Evolutionary conservation across 2,329 filamentous ascomycete genomes (phyloP).

Genomic region (Exophiala alcalophila): DNA sequence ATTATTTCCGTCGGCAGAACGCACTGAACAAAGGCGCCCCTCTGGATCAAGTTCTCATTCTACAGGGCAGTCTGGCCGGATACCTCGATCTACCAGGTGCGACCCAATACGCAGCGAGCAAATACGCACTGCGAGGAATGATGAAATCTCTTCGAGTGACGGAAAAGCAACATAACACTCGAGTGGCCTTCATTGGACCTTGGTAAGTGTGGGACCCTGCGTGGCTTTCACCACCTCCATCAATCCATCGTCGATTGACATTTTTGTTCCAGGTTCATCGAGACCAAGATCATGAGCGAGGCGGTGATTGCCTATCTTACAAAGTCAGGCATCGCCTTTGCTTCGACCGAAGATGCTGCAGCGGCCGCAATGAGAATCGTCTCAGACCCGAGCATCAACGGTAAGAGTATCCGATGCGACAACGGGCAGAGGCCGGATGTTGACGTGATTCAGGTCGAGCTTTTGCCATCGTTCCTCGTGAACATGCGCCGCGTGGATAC

Average conservation of each 20-base stretch:
- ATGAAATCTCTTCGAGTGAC: conserved; percentile 37
- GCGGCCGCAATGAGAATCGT: conserved; percentile 19
- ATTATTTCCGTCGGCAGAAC: conserved; percentile 36
- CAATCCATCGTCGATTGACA: background rate
- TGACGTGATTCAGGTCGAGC: conserved; percentile 21
- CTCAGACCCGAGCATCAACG: conserved; percentile 16
- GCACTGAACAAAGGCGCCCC: conserved; percentile 31
- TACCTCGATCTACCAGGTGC: conserved; percentile 36
- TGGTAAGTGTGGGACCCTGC: conserved; percentile 33
- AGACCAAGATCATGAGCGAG: conserved; percentile 35
- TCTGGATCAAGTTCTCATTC: conserved; percentile 31
- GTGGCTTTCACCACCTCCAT: background rate
- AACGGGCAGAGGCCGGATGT: no score
- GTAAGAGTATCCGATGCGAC: no score
- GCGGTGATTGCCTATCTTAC: conserved; percentile 31
- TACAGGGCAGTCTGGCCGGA: conserved; percentile 38
- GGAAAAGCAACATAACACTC: conserved; percentile 39
- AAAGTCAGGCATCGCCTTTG: conserved; percentile 15
- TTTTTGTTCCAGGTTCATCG: conserved; percentile 33
- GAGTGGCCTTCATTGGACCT: conserved; percentile 40
- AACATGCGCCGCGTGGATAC: conserved; percentile 36
- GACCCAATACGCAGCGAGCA: conserved; percentile 38
- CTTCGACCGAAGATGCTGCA: conserved; percentile 24
- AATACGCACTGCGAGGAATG: conserved; percentile 41
- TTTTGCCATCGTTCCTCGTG: conserved; percentile 36